These are phyloP conservation scores for Penicillium tannophilum DNA, from an alignment of 495 filamentous ascomycete genomes.

Conservation along the genomic window DNA sequence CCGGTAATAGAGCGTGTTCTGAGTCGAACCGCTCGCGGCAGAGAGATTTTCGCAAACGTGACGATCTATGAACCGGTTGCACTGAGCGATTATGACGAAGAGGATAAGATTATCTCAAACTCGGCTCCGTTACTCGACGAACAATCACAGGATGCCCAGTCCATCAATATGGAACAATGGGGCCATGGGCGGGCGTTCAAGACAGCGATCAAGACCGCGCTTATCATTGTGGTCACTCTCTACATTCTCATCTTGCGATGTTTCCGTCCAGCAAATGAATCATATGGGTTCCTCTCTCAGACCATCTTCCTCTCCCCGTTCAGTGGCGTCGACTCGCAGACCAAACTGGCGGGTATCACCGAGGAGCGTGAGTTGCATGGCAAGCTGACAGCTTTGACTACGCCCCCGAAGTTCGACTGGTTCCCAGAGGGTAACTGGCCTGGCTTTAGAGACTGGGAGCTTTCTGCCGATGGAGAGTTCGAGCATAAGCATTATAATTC, in stretches of 20 bases:
- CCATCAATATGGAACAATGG: not conserved
- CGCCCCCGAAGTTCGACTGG: slow-evolving; percentile 26
- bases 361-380: slow-evolving; percentile 17
- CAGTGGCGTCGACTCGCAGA: slow-evolving; percentile 21
- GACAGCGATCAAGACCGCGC: slow-evolving; percentile 18
- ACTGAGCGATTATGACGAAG: slow-evolving; percentile 27
- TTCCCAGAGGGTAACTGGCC: slow-evolving; percentile 24
- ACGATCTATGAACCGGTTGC: slow-evolving; percentile 26
- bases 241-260: slow-evolving; percentile 21
- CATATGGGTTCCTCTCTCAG: slow-evolving; percentile 29
- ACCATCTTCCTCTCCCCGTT: slow-evolving; percentile 28
- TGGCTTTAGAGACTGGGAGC: slow-evolving; percentile 33
- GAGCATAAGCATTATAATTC: slow-evolving; percentile 36
- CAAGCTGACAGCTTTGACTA: slow-evolving; percentile 24
- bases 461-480: not conserved
- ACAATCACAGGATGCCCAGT: slow-evolving; percentile 4
- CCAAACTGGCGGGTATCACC: slow-evolving; percentile 22
- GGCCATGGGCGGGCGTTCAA: slow-evolving; percentile 8
- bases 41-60: slow-evolving; percentile 23
- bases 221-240: slow-evolving; percentile 19
- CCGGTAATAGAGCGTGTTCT: not conserved
- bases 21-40: slow-evolving; percentile 14
- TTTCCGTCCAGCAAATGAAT: slow-evolving; percentile 22
- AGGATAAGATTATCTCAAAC: slow-evolving; percentile 23
- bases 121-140: slow-evolving; percentile 19